Conservation (phyloP, 2,329 filamentous ascomycete genomes). For the Bipolaris gigantea region DNA sequence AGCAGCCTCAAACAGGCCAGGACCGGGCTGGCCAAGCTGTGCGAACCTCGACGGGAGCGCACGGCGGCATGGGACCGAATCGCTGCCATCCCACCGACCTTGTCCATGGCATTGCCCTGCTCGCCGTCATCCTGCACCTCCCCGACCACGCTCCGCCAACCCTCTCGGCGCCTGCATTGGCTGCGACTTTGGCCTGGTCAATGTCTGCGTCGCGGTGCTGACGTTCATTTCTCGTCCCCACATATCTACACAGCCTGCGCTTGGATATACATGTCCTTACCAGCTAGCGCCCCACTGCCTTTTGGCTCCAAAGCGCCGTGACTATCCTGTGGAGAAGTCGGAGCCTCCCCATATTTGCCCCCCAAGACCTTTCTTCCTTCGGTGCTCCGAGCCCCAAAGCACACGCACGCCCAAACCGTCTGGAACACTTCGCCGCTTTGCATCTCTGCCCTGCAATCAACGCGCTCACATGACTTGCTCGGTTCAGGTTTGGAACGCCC, state of each 20-base stretch:
- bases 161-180: not conserved
- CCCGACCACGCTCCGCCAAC: constrained; percentile 5
- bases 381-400: constrained; percentile 8
- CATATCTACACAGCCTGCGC: constrained; percentile 8
- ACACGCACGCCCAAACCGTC: constrained; percentile 3
- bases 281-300: constrained; percentile 23
- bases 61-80: not conserved
- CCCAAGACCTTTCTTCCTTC: constrained; percentile 6
- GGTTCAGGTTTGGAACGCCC: constrained; percentile 7
- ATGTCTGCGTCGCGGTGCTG: constrained; percentile 10
- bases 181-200: not conserved
- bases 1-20: not conserved
- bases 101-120: constrained; percentile 11
- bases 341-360: constrained; percentile 12
- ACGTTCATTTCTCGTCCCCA: constrained; percentile 16
- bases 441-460: not conserved
- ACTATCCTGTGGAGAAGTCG: constrained; percentile 21
- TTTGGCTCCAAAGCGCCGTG: constrained; percentile 7
- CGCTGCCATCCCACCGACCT: not conserved
- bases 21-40: not conserved
- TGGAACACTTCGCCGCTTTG: not conserved
- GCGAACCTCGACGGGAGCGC: constrained; percentile 9
- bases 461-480: constrained; percentile 8
- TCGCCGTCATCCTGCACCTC: constrained; percentile 17
- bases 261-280: constrained; percentile 13